Conservation (phyloP, 345 rosid genomes). For the Populus ilicifolia region DNA sequence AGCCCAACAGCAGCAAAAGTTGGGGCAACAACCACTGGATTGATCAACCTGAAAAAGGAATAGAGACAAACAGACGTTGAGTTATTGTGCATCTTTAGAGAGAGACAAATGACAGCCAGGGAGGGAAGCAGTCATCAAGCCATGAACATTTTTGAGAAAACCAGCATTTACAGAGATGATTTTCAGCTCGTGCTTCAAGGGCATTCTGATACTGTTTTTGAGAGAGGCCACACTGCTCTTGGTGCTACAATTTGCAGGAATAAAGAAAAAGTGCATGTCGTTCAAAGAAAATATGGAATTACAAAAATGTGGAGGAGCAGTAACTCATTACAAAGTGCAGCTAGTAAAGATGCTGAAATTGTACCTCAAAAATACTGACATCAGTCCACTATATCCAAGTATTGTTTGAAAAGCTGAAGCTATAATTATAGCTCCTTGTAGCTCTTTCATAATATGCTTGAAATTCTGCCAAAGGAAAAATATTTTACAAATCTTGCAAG, state of each 20-base stretch:
- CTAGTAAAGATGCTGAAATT: neutral
- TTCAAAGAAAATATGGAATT: neutral
- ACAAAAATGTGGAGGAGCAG: neutral
- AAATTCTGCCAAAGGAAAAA: slow-evolving; percentile 55
- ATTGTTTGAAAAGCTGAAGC: slow-evolving; percentile 84
- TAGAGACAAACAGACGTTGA: slow-evolving; percentile 1
- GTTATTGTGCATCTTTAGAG: neutral
- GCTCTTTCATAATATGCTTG: slow-evolving; percentile 92
- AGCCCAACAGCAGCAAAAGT: slow-evolving; percentile 98
- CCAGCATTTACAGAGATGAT: too few relatives aligned
- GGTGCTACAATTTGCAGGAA: too few relatives aligned
- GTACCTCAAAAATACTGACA: slow-evolving; percentile 67
- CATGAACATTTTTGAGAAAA: too few relatives aligned
- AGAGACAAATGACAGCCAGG: neutral
- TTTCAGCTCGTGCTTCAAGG: too few relatives aligned
- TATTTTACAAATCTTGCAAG: slow-evolving; percentile 1
- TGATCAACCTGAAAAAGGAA: slow-evolving; percentile 60
- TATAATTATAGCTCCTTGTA: slow-evolving; percentile 85
- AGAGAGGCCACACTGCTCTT: too few relatives aligned
- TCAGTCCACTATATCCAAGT: slow-evolving; percentile 89
- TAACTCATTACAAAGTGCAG: neutral
- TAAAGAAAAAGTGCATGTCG: too few relatives aligned
- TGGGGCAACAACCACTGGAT: slow-evolving; percentile 98
- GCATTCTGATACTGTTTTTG: too few relatives aligned
- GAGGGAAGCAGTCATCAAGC: too few relatives aligned